Base-by-base conservation (phyloP, 1,139 yeast species). In the Blastobotrys capitulatus region DNA sequence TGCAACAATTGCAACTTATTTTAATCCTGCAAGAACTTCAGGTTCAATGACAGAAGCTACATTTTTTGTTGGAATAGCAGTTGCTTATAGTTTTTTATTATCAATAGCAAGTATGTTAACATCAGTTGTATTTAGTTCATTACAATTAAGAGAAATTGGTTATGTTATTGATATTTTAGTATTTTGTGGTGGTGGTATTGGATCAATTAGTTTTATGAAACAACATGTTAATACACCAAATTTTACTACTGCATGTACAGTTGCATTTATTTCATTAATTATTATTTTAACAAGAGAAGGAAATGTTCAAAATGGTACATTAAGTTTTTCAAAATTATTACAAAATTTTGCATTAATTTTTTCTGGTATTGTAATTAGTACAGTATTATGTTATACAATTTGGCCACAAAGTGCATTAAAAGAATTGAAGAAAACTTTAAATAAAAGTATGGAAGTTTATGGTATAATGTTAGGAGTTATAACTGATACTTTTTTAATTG, bases 11-110 rank as follows among this genome's bases (percentile, higher is more conserved):
- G 86, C 87, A 1, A 94, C 86, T 2, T 87, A 87, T 64, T 86
- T 87, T 70, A 94, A 86, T 60, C 92, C 95, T 0, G 78, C 90
- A 2, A 67, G 95, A 47, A 77, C 94, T 1, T 78, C 79, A 50
- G 96, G 96, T 0, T 79, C 87, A 22, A 86, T 86, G 94, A 77
- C 81, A 51, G 89, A 86, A 61, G 80, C 89, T 9, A 65, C 85
- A 20, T 60, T 79, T 42, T 87, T 79, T 67, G 92, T 82, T 12
- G 58, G 74, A 0, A 54, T 78, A 3, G 74, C 90, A 0, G 66
- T 86, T 18, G 51, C 70, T 1, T 86, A 76, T 68, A 78, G 85
- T 46, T 76, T 83, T 46, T 54, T 74, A 0, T 75, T 83, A 6
- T 77, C 86, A 1, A 65, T 82, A 32, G 61, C 72, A 0, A 77